These are phyloP conservation scores for Apiospora pterosperma DNA, from an alignment of 2,329 filamentous ascomycete species.

Conservation along the genomic window DNA sequence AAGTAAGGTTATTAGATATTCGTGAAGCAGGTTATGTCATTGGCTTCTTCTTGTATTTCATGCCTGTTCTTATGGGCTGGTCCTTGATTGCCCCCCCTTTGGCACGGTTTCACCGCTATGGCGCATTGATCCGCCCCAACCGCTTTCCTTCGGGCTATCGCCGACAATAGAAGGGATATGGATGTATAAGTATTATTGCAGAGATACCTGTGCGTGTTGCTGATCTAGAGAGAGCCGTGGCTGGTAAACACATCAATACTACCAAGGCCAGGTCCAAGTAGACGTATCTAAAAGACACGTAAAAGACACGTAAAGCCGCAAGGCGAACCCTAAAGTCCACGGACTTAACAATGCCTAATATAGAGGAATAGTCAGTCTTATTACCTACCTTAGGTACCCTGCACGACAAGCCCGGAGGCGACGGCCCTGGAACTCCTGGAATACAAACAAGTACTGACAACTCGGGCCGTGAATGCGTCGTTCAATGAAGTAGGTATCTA, in stretches of 20 bases:
- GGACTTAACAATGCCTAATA: not conserved
- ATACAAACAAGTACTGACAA: not conserved
- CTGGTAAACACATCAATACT: not conserved
- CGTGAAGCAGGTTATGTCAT: conserved; percentile 2
- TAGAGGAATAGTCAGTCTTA: too few species aligned
- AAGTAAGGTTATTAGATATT: not conserved
- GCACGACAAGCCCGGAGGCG: too few species aligned
- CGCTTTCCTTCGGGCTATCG: not conserved
- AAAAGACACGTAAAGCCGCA: not conserved
- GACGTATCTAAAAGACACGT: too few species aligned
- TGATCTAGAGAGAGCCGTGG: not conserved
- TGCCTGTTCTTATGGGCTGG: not conserved
- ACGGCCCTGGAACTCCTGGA: not conserved
- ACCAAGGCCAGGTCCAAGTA: not conserved
- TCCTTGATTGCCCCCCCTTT: not conserved
- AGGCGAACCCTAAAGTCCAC: not conserved
- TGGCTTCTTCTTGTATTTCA: not conserved
- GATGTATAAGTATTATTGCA: not conserved
- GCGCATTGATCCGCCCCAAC: not conserved
- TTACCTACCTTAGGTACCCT: too few species aligned
- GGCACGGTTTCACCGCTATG: conserved; percentile 1
- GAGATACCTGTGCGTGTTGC: not conserved
- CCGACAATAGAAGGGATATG: not conserved
- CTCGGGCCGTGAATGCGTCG: not conserved
- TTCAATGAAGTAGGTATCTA: not conserved